These are phyloP conservation scores for Chrysochromulina parva DNA, from an alignment of 78 protist genomes.

Conservation along the genomic window DNA sequence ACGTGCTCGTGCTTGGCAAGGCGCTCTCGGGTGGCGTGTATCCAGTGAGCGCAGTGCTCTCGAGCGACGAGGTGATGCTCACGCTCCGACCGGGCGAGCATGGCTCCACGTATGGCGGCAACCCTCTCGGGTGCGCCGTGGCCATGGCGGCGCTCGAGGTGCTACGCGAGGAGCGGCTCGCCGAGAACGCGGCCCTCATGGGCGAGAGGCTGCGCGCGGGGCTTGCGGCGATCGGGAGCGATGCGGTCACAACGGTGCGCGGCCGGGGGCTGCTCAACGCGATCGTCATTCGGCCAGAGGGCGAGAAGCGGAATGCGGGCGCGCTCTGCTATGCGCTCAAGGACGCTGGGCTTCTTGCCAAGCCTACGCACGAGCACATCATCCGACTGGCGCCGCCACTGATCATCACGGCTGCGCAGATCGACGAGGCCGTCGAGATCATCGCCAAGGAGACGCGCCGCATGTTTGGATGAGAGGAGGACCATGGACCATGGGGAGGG, in stretches of 20 bases:
- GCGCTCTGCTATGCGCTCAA: not conserved
- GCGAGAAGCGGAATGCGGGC: too few relatives aligned
- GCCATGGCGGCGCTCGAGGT: conserved; percentile 92
- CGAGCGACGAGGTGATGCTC: conserved; percentile 63
- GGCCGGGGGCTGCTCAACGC: too few relatives aligned
- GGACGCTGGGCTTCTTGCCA: conserved; percentile 89
- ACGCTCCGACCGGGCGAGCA: conserved; percentile 84
- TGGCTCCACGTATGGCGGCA: conserved; percentile 97
- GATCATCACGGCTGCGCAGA: conserved; percentile 70
- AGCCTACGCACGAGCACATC: conserved; percentile 94
- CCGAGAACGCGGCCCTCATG: conserved; percentile 48
- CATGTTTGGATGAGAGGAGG: too few relatives aligned
- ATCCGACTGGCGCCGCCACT: conserved; percentile 96
- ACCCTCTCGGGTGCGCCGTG: conserved; percentile 91
- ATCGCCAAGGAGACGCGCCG: too few relatives aligned
- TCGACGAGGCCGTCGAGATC: not conserved
- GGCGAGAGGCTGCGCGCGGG: too few relatives aligned
- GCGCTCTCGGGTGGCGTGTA: conserved; percentile 85
- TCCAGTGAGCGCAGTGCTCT: conserved; percentile 88
- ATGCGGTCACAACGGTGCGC: too few relatives aligned
- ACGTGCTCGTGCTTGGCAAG: conserved; percentile 88
- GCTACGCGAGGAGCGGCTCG: conserved; percentile 86
- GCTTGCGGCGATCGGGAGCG: too few relatives aligned
- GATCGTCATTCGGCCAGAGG: too few relatives aligned
- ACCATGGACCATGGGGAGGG: too few relatives aligned